Evolutionary conservation across 306 rosid genomes (phyloP), one percentile per base, ranked within the genome.

Genomic region (Luffa acutangula): DNA sequence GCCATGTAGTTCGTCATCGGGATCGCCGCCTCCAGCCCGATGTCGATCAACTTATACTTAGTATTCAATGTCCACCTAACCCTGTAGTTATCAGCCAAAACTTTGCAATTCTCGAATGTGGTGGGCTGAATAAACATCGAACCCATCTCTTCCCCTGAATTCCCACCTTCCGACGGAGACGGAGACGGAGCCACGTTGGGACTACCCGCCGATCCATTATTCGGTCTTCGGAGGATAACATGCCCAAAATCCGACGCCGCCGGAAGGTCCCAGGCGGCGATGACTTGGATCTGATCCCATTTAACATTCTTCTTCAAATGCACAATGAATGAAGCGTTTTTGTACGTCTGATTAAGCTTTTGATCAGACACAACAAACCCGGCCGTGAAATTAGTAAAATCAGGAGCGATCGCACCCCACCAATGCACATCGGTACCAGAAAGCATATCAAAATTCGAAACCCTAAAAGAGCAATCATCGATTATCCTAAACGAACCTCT

Each of bases 401-500:
- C 91, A 4, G 88, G 21, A 7, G 82, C 86, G 2, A 2, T 3
- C 5, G 94, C 89, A 3, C 88, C 91, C 97, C 98, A 92, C 91
- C 91, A 90, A 80, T 80, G 88, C 1, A 94, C 97, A 62, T 92
- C 91, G 80, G 86, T 78, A 48, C 98, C 97, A 14, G 94, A 69
- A 33, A 94, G 83, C 98, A 94, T 90, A 76, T 94, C 98, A 48
- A 94, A 94, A 33, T 84, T 82, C 15, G 94, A 92, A 83, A 94
- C 96, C 91, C 89, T 79, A 87, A 94, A 94, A 8, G 93, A 87
- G 60, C 96, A 94, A 86, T 87, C 96, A 65, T 94, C 91, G 42
- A 86, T 69, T 25, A 94, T 82, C 54, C 84, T 85, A 8, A 94
- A 15, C 2, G 75, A 74, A 48, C 98, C 98, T 78, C 98, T 79